Conservation (phyloP, 73 alveolate genomes). For the Tetrahymena thermophila region DNA sequence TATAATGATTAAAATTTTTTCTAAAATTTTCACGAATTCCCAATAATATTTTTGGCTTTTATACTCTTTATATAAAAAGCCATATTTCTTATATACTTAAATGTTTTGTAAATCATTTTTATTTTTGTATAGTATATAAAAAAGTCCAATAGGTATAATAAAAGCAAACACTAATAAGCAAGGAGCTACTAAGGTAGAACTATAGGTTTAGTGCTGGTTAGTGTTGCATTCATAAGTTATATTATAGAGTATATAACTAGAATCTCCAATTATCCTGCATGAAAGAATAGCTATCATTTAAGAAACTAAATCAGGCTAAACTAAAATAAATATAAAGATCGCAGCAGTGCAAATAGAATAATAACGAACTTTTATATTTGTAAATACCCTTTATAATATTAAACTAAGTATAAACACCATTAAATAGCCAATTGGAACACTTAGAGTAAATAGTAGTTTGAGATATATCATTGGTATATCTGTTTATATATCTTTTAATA, state of each 20-base stretch:
- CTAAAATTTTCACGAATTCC: slow-evolving; percentile 9
- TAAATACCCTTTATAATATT: not conserved
- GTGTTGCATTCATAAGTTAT: slow-evolving; percentile 1
- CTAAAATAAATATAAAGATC: not conserved
- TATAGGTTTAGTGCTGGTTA: not conserved
- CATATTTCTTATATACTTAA: not conserved
- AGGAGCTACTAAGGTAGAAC: slow-evolving; percentile 12
- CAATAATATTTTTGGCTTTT: slow-evolving; percentile 7
- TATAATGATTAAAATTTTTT: slow-evolving; percentile 1
- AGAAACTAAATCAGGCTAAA: not conserved
- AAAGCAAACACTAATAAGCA: not conserved
- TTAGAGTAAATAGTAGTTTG: not conserved
- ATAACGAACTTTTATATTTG: not conserved
- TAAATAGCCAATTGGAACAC: not conserved
- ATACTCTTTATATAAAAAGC: slow-evolving; percentile 23
- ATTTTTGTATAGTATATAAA: not conserved
- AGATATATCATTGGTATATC: slow-evolving; percentile 3
- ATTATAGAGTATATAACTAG: not conserved
- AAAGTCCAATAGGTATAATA: not conserved
- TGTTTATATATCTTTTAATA: not conserved
- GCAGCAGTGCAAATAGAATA: not conserved
- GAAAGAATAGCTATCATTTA: not conserved
- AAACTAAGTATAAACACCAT: not conserved
- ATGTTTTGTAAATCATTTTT: not conserved
- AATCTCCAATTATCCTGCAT: slow-evolving; percentile 5